Percentiles rank a stretch among this genome's conserved stretches.
Evolutionary conservation across 2,329 filamentous ascomycete species (phyloP).

Genomic region (Byssoonygena ceratinophila): DNA sequence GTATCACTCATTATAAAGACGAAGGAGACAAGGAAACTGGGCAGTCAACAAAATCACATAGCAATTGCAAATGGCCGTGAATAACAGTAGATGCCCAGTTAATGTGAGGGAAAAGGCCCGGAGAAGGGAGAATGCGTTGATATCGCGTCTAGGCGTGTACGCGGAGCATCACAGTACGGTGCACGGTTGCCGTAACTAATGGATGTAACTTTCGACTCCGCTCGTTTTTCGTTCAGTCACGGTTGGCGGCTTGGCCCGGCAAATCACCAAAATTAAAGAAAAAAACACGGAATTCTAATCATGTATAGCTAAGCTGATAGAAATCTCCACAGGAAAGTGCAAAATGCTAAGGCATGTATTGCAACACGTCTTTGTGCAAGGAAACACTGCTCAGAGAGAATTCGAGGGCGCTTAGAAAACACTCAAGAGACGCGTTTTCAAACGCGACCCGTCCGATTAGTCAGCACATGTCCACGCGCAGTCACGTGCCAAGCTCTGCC

Average conservation of each 20-base stretch:
- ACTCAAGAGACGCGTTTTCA: neutral
- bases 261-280: neutral
- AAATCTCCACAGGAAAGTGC: too few species aligned
- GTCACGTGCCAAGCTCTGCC: slow-evolving; percentile 1
- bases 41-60: slow-evolving; percentile 5
- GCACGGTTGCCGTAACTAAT: neutral
- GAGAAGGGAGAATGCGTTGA: neutral
- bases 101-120: neutral
- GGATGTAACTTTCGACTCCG: slow-evolving; percentile 1
- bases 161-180: slow-evolving; percentile 8
- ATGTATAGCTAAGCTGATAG: too few species aligned
- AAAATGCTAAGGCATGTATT: neutral
- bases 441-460: neutral
- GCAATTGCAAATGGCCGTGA: slow-evolving; percentile 2
- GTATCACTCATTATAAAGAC: slow-evolving; percentile 9
- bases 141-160: slow-evolving; percentile 10
- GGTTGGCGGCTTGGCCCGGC: neutral
- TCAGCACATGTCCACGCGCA: neutral
- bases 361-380: too few species aligned
- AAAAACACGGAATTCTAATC: too few species aligned
- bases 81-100: neutral
- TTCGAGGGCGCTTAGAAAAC: neutral
- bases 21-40: slow-evolving; percentile 1
- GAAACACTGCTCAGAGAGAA: neutral
- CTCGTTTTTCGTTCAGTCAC: slow-evolving; percentile 1